Base-by-base conservation (phyloP, 176 grass and related monocot species). In the Oryza australiensis region DNA sequence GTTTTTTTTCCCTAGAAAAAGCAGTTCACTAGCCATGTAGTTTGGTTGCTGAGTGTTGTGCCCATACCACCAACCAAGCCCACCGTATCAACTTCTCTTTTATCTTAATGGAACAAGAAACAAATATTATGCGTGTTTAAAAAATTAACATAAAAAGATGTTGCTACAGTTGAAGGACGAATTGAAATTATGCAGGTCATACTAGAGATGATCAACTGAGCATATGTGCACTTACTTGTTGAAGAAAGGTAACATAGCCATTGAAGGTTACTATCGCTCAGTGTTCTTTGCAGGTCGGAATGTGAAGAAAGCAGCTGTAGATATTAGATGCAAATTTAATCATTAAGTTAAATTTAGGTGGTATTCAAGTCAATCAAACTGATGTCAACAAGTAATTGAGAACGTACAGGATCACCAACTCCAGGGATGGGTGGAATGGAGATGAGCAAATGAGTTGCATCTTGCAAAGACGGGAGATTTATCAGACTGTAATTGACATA, bases 201-300 rank as follows among this genome's bases (percentile, higher is more conserved):
- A 37, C 35, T 37, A 37, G 7, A 37, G 35, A 37, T 37, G 7
- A 37, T 37, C 7, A 37, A 7, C 7, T 37, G 35, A 37, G 35
- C 35, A 40, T 40, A 60, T 6, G 30, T 75, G 30, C 42, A 82
- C 86, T 70, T 87, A 95, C 95, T 86, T 89, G 92, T 98, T 69
- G 95, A 90, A 18, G 95, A 95, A 37, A 93, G 87, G 68, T 95
- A 98, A 51, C 87, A 91, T 41, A 98, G 42, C 92, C 95, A 95
- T 66, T 88, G 83, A 75, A 98, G 82, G 85, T 91, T 93, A 73
- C 81, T 64, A 67, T 68, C 35, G 6, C n/a, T 78, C 35, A 98
- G 26, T 26, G 70, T 82, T 38, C n/a, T 76, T 73, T 78, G 76
- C 81, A 98, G 84, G 3, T 94, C 81, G 27, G 66, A 67, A 45